Conservation (phyloP, 1,139 yeast genomes). For the Geotrichum aggregatum region DNA sequence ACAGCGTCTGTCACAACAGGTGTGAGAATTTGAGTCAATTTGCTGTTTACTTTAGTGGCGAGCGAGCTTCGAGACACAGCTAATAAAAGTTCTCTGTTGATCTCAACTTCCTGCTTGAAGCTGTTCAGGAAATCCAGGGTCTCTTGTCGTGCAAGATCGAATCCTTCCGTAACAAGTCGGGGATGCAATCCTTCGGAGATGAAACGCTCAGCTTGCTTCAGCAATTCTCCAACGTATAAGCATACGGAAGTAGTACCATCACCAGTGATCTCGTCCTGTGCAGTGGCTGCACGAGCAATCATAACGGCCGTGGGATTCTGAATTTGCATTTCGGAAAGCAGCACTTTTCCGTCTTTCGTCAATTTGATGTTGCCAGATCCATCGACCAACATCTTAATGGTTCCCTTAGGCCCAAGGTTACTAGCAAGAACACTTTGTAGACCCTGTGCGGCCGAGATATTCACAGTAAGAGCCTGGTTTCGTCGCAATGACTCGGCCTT, state of each 20-base stretch:
- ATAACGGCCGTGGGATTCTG: slow-evolving; percentile 99
- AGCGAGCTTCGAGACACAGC: slow-evolving; percentile 91
- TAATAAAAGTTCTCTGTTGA: slow-evolving; percentile 81
- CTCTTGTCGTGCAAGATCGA: slow-evolving; percentile 80
- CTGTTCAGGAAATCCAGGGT: slow-evolving; percentile 63
- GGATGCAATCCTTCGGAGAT: slow-evolving; percentile 96
- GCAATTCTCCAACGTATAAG: slow-evolving; percentile 85
- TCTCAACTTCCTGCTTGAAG: slow-evolving; percentile 45
- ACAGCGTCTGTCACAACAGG: slow-evolving; percentile 98
- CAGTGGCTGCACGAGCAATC: slow-evolving; percentile 97
- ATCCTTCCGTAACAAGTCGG: slow-evolving; percentile 88
- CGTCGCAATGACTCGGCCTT: slow-evolving; percentile 95
- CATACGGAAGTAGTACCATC: slow-evolving; percentile 99
- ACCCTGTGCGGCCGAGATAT: slow-evolving; percentile 95
- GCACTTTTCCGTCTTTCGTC: slow-evolving; percentile 95
- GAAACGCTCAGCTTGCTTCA: slow-evolving; percentile 91
- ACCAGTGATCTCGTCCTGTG: slow-evolving; percentile 98
- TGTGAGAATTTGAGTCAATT: slow-evolving; percentile 72
- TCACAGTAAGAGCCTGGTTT: slow-evolving; percentile 90
- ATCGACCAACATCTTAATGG: slow-evolving; percentile 91
- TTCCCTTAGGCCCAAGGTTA: slow-evolving; percentile 95
- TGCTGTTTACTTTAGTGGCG: slow-evolving; percentile 74
- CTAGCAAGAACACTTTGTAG: slow-evolving; percentile 86
- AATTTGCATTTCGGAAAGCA: slow-evolving; percentile 94
- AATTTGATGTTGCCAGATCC: slow-evolving; percentile 94